Evolutionary conservation across 2,329 filamentous ascomycete genomes (phyloP).

Genomic region (Colletotrichum melonis): DNA sequence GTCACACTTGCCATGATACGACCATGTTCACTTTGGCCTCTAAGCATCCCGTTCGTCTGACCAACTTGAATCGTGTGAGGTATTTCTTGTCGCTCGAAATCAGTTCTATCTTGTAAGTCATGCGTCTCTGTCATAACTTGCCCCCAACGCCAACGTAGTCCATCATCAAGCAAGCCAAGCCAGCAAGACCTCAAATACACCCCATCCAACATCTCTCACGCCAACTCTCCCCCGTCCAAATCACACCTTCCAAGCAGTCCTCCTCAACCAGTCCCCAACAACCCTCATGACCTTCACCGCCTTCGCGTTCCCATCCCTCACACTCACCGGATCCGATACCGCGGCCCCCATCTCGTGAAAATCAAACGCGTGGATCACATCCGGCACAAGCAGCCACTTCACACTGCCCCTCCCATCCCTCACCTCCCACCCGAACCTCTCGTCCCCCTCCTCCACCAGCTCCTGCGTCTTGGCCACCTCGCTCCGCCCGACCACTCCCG

Average conservation of each 20-base stretch:
- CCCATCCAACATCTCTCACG: not conserved
- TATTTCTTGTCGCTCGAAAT: not conserved
- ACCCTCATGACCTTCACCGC: conserved; percentile 43
- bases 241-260: conserved; percentile 42
- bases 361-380: conserved; percentile 55
- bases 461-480: conserved; percentile 32
- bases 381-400: conserved; percentile 55
- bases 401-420: conserved; percentile 42
- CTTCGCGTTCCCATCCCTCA: conserved; percentile 45
- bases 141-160: not conserved
- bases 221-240: not conserved
- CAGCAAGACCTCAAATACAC: not conserved
- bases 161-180: not conserved
- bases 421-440: conserved; percentile 50
- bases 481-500: conserved; percentile 25
- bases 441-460: conserved; percentile 43
- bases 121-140: not conserved
- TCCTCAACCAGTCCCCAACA: conserved; percentile 45
- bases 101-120: not conserved
- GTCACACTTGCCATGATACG: not conserved
- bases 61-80: not conserved
- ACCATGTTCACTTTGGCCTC: not conserved
- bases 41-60: not conserved
- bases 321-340: conserved; percentile 44
- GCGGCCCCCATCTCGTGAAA: conserved; percentile 41